Base-by-base conservation (phyloP, 2,329 filamentous ascomycete species). In the Pyrenophora tritici-repentis region DNA sequence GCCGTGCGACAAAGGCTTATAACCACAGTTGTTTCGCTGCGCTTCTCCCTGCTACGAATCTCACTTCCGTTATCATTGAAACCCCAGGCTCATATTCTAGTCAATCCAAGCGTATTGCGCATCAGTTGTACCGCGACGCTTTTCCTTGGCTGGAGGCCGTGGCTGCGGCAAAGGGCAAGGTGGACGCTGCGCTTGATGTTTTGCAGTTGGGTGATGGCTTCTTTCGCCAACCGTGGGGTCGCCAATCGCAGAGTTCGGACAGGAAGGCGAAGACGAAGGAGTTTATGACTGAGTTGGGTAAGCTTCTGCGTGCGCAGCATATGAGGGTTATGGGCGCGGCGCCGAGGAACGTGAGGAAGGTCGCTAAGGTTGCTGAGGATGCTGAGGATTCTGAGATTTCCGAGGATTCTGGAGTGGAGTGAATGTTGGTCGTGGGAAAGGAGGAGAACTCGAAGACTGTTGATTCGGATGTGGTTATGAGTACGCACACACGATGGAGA, bases 101-200 rank as follows among this genome's bases (percentile, higher is more conserved):
- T 6, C 20, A 42, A 0, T 10, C 55, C 0, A 57, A 58, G 29
- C 8, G 33, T 6, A 45, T 57, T 4, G 71, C 71, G 1, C 62
- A 60, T 8, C 62, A 67, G 18, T 42, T 74, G 26, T 75, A 73
- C 40, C 72, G 71, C 7, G 66, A 73, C 37, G 70, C 63, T 0
- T 72, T 72, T 24, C 62, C 66, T 3, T 74, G 70, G 71, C 53
- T 75, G 6, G 73, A 75, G 36, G 66, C 66, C 0, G 55, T 72
- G 8, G 70, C 61, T 2, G 39, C 42, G 9, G 59, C 59, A 3
- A 70, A 62, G 38, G 63, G 66, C 2, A 65, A 56, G 22, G 14
- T 49, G 3, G 70, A 73, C 47, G 71, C 65, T 6, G 71, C 61
- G 1, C 36, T 73, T 4, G 62, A 71, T 13, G 3, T 70, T 14